Base-by-base conservation (phyloP, 257 asterid genomes). In the Scutellaria minor region DNA sequence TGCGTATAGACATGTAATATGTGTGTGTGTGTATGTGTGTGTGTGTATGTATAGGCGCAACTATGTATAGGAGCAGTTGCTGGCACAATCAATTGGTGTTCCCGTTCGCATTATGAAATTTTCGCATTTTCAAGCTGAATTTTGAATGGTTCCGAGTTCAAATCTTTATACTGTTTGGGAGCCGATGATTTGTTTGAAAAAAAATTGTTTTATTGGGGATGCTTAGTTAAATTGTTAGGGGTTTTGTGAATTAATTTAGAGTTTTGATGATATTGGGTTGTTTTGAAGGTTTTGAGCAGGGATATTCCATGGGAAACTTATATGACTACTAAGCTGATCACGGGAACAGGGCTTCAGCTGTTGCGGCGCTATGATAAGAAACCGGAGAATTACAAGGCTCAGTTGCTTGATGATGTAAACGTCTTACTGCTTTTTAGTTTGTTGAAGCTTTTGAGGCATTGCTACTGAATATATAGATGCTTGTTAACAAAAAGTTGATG, bases 291-390 rank as follows among this genome's bases (percentile, higher is more conserved):
- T 69, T 60, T 92, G 83, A 76, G 84, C 83, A 86, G 96, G 84
- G 96, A 94, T 80, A 94, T 94, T 66, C 97, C 93, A 52, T 94
- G 99, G 99, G 97, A 94, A 74, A 88, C 95, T 41, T 91, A 94
- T 82, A 83, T 90, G 91, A 84, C 96, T 53, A 88, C 95, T 39
- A 91, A 94, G 87, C 79, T 91, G 87, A 91, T 94, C 42, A 77
- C 89, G 2, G 97, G 95, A 50, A 88, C 97, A 9, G 93, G 89
- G 62, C 91, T 94, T 77, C 96, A 94, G 86, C 88, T 94, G 78
- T 82, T 94, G 80, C 82, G 96, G 79, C 85, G 97, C 42, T 94
- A 91, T 14, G 99, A 91, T 79, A 94, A 94, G 83, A 94, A 89
- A 68, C 79, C 95, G 39, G 92, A 84, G 70, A 78, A 85, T 41